phyloP scores from a whole-genome alignment of 257 asterid species.

The Solanum medicagineum region DNA sequence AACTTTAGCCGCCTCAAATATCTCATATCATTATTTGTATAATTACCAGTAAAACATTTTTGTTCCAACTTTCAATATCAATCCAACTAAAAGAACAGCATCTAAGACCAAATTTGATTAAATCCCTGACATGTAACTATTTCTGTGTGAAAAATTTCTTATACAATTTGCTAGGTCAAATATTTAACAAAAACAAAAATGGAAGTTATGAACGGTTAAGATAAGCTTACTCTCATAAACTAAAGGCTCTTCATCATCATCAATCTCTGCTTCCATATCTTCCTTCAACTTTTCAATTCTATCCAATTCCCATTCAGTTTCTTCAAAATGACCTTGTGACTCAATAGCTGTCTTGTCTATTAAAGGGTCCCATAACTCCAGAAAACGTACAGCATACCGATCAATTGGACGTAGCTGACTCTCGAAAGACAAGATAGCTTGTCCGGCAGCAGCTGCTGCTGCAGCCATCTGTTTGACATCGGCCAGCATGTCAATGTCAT shows the following conservation, averaged over 20 bases:
- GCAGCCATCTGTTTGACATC: constrained; percentile 98
- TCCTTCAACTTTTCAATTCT: constrained; percentile 93
- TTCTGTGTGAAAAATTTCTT: background rate
- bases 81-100: background rate
- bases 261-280: constrained; percentile 98
- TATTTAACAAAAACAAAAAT: background rate
- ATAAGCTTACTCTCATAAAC: constrained; percentile 77
- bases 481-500: constrained; percentile 86
- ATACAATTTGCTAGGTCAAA: background rate
- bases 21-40: background rate
- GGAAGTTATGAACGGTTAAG: background rate
- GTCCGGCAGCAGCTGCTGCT: constrained; percentile 98
- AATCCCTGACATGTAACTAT: background rate
- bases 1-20: background rate
- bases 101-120: background rate
- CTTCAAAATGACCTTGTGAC: constrained; percentile 50
- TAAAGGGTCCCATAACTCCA: constrained; percentile 93
- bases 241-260: constrained; percentile 96
- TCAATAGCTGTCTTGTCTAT: constrained; percentile 61
- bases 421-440: constrained; percentile 71
- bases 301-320: constrained; percentile 94
- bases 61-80: background rate
- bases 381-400: constrained; percentile 76
- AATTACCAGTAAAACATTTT: background rate
- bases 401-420: constrained; percentile 90